Base-by-base conservation (phyloP, 805 yeast genomes). In the Barnettozyma sucrosica region DNA sequence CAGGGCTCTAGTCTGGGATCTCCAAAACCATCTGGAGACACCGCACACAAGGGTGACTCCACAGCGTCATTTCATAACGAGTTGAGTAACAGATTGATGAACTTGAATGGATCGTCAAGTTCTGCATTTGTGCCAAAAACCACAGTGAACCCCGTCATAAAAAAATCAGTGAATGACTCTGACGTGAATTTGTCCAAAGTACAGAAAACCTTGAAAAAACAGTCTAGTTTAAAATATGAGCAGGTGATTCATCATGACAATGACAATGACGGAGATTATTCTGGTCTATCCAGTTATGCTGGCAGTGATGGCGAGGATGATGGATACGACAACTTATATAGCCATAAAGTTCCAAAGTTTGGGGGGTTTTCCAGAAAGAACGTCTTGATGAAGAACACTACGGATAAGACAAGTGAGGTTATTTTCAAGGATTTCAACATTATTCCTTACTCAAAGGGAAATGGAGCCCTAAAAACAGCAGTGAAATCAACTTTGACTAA, bases 381-480 rank as follows among this genome's bases (percentile, higher is more conserved):
- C 45, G 68, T 79, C 41, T 72, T 75, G 44, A 66, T 30, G 4
- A n/a, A 36, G 20, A 21, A 38, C 2, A 21, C 45, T 4, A 41
- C 32, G 11, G 32, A 39, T 36, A 45, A 45, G 38, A 41, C 36
- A n/a, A 67, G 74, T n/a, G 64, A 80, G 19, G 56, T 56, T 23
- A 61, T 62, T 32, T 59, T 69, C 13, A 66, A 68, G 48, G 61
- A 71, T 30, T 73, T 72, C 56, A 67, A 66, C 36, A 79, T 90
- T 24, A 83, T 80, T 2, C 76, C 76, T n/a, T 77, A 81, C 37
- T 72, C 67, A 7, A 81, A 81, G 54, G 96, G 97, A 7, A 93
- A 93, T 60, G 95, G 90, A 28, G 93, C 96, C 8, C 74, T 93
- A 57, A 78, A 79, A 51, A 92, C 93, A 55, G 97, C 98, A 0